Percentiles rank a stretch among this genome's conserved stretches.
Evolutionary conservation across 768 basidiomycete genomes (phyloP).

Genomic region (Lactarius akahatsu): DNA sequence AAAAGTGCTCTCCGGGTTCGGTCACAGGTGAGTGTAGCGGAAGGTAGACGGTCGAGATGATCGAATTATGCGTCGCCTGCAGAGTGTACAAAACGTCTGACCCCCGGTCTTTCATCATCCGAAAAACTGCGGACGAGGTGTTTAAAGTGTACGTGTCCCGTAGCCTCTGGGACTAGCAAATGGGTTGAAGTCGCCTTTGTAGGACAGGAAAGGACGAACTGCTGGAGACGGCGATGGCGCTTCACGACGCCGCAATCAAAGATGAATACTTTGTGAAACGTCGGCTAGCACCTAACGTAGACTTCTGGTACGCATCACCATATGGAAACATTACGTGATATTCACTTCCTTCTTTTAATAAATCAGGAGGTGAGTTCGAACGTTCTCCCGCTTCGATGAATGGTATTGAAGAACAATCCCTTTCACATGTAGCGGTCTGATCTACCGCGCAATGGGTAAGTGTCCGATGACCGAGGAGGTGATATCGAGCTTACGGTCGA

Average conservation of each 20-base stretch:
- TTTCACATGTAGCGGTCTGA: conserved; percentile 58
- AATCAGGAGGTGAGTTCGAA: conserved; percentile 49
- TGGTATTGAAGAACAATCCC: background rate
- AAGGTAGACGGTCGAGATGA: background rate
- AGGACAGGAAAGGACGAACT: conserved; percentile 86
- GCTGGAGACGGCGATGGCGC: conserved; percentile 83
- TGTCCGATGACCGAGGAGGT: conserved; percentile 12
- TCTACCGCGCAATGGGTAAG: conserved; percentile 90
- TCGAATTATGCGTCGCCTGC: conserved; percentile 6
- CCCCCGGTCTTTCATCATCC: conserved; percentile 87
- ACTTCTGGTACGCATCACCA: conserved; percentile 68
- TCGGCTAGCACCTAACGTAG: conserved; percentile 85
- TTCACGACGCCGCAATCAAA: conserved; percentile 86
- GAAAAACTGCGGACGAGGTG: conserved; percentile 89
- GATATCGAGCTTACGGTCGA: conserved; percentile 16
- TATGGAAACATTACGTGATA: background rate
- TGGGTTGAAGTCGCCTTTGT: conserved; percentile 8
- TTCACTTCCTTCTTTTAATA: conserved; percentile 9
- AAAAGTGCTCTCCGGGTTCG: conserved; percentile 87
- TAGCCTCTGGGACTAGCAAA: background rate
- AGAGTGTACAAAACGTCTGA: conserved; percentile 85
- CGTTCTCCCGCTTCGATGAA: too few species aligned
- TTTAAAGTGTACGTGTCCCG: conserved; percentile 68
- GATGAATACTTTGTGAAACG: conserved; percentile 87
- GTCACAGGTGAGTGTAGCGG: conserved; percentile 61